These are phyloP conservation scores for Cytospora piceicola DNA, from an alignment of 2,329 filamentous ascomycete genomes.

Conservation along the genomic window DNA sequence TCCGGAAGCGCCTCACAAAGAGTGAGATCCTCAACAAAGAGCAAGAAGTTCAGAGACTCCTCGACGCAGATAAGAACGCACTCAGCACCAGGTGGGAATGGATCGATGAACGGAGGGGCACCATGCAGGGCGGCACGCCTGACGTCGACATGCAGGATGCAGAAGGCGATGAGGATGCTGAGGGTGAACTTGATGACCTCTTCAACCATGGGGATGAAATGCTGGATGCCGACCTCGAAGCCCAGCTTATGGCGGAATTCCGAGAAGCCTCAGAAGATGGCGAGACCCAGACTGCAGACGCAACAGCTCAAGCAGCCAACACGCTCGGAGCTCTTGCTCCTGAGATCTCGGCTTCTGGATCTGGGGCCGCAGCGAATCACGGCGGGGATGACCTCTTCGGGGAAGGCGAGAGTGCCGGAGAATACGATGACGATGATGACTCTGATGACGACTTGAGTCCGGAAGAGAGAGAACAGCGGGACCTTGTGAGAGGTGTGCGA, in stretches of 20 bases:
- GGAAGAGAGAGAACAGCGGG: slow-evolving; percentile 53
- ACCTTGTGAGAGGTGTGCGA: slow-evolving; percentile 58
- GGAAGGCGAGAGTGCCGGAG: slow-evolving; percentile 48
- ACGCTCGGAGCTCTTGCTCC: slow-evolving; percentile 41
- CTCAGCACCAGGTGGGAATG: slow-evolving; percentile 66
- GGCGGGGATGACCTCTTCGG: slow-evolving; percentile 46
- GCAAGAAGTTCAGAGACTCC: slow-evolving; percentile 73
- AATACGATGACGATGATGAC: slow-evolving; percentile 56
- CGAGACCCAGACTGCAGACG: slow-evolving; percentile 58
- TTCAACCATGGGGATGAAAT: slow-evolving; percentile 37
- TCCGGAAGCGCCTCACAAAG: slow-evolving; percentile 80
- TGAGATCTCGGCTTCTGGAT: slow-evolving; percentile 48
- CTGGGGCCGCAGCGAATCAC: slow-evolving; percentile 51
- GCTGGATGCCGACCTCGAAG: slow-evolving; percentile 44
- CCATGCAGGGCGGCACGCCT: slow-evolving; percentile 31
- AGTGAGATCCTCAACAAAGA: slow-evolving; percentile 81
- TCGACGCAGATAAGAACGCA: slow-evolving; percentile 69
- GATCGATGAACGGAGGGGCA: slow-evolving; percentile 54
- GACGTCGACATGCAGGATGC: slow-evolving; percentile 51
- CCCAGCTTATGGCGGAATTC: slow-evolving; percentile 36
- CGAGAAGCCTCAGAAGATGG: slow-evolving; percentile 48
- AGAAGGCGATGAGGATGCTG: slow-evolving; percentile 53
- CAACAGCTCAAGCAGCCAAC: slow-evolving; percentile 52
- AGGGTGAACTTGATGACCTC: slow-evolving; percentile 42
- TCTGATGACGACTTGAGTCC: slow-evolving; percentile 60